phyloP scores from a whole-genome alignment of 306 rosid genomes.

The Rosa lucieae region DNA sequence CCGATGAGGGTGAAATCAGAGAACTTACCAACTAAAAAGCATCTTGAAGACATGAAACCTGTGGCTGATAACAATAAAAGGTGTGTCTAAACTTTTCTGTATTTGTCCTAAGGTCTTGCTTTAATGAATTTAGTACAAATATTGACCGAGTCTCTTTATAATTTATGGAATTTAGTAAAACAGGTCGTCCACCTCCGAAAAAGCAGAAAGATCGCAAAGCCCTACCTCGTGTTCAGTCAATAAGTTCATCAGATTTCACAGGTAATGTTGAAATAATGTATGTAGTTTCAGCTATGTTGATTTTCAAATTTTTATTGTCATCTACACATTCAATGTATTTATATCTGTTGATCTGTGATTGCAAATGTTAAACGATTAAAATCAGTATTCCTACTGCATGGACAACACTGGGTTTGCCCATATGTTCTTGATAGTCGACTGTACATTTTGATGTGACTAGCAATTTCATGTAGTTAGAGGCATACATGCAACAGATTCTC shows the following conservation, averaged over 20 bases:
- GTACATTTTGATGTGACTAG: not conserved
- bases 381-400: not conserved
- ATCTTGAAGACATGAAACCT: constrained; percentile 48
- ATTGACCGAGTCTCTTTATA: constrained; percentile 7
- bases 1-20: constrained; percentile 57
- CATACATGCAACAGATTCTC: not conserved
- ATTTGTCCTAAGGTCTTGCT: not conserved
- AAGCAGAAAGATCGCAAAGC: constrained; percentile 79
- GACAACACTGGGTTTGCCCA: not conserved
- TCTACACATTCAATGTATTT: not conserved
- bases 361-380: not conserved
- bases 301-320: not conserved
- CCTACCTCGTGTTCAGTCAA: constrained; percentile 58
- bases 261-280: constrained; percentile 45
- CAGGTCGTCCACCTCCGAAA: constrained; percentile 82
- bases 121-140: not conserved
- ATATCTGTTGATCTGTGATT: not conserved
- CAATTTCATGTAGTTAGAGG: not conserved
- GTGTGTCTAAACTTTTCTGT: constrained; percentile 34
- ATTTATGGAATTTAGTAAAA: constrained; percentile 55
- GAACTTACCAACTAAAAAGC: constrained; percentile 47
- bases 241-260: constrained; percentile 57
- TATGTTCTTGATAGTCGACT: not conserved
- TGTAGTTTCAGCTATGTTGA: not conserved
- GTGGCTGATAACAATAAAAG: constrained; percentile 61